phyloP scores from a whole-genome alignment of 768 basidiomycete genomes.

The Lentinula sp. region DNA sequence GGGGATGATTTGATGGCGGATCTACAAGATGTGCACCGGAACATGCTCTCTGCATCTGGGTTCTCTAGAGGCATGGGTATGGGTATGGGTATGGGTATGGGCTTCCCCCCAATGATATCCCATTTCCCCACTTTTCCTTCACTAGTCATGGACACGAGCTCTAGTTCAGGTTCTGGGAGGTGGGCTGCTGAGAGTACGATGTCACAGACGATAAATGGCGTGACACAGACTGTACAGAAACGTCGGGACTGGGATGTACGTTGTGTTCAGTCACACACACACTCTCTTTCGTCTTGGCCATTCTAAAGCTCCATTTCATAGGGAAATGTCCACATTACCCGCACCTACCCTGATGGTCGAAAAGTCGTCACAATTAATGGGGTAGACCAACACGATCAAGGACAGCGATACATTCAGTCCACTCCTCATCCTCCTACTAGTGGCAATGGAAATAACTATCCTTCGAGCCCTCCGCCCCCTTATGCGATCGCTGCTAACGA shows the following conservation, averaged over 20 bases:
- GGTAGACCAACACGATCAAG: constrained; percentile 36
- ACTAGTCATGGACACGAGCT: constrained; percentile 16
- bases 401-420: constrained; percentile 19
- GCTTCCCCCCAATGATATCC: constrained; percentile 15
- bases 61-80: neutral
- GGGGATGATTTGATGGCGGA: constrained; percentile 25
- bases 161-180: constrained; percentile 19
- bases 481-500: neutral
- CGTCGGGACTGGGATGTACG: constrained; percentile 54
- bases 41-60: constrained; percentile 20
- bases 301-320: constrained; percentile 16
- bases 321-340: constrained; percentile 74
- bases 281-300: too few species aligned
- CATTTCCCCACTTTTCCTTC: constrained; percentile 17
- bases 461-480: neutral
- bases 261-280: neutral
- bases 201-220: constrained; percentile 59
- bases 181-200: constrained; percentile 51
- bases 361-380: constrained; percentile 67
- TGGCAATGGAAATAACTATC: neutral
- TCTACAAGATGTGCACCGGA: constrained; percentile 24
- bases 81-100: constrained; percentile 10
- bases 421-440: neutral
- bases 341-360: constrained; percentile 61
- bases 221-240: constrained; percentile 54